Percentiles rank a stretch among this genome's conserved stretches.
Evolutionary conservation across 2,329 filamentous ascomycete genomes (phyloP).

Genomic region (Penicillium sp.): DNA sequence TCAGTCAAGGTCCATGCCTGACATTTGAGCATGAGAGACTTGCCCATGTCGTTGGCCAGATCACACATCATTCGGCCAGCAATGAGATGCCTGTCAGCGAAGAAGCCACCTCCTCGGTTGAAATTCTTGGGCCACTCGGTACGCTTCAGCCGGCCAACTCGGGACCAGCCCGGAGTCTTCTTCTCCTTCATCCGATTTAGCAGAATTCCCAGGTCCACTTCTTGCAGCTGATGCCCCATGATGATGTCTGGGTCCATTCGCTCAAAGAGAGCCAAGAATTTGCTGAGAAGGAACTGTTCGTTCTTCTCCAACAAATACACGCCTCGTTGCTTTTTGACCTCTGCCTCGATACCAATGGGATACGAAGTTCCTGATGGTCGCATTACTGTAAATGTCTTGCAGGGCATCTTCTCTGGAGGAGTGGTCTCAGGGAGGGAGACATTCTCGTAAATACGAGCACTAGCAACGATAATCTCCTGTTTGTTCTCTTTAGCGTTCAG

Average conservation of each 20-base stretch:
- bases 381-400: conserved; percentile 86
- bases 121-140: conserved; percentile 83
- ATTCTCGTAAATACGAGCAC: conserved; percentile 88
- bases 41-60: conserved; percentile 91
- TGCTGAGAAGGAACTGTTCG: conserved; percentile 78
- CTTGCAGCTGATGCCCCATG: conserved; percentile 92
- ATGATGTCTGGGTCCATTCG: conserved; percentile 89
- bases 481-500: conserved; percentile 93
- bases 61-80: conserved; percentile 89
- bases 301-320: conserved; percentile 76
- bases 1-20: conserved; percentile 97
- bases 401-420: conserved; percentile 80
- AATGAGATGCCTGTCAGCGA: conserved; percentile 85
- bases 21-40: conserved; percentile 94
- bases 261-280: conserved; percentile 85
- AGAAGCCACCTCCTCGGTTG: conserved; percentile 81
- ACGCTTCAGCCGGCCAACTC: conserved; percentile 81
- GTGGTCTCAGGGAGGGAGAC: conserved; percentile 83
- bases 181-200: conserved; percentile 82
- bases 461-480: conserved; percentile 89
- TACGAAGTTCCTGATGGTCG: conserved; percentile 73
- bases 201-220: conserved; percentile 90
- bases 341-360: conserved; percentile 78
- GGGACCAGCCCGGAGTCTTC: conserved; percentile 91
- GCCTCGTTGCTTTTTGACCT: conserved; percentile 70